Evolutionary conservation across 2,329 filamentous ascomycete species (phyloP), one percentile per base, ranked within the genome.

Genomic region (Fusarium hostae): DNA sequence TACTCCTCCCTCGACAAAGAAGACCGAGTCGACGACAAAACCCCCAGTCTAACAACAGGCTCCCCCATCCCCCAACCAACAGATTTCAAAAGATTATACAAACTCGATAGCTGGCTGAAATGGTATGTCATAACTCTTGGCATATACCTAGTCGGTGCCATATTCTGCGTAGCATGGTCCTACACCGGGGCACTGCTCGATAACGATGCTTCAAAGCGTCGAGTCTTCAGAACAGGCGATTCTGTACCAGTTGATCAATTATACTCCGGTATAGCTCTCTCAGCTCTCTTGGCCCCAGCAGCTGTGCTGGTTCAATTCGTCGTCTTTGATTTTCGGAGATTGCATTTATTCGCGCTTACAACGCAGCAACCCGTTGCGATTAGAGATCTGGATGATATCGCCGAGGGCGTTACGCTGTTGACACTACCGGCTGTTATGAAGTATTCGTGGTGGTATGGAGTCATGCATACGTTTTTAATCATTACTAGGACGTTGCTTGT

Each of bases 371-470:
- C 72, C 0, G 58, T 74, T 16, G 65, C 63, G 1, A 47, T 74
- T 15, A 59, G 63, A 2, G 72, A 74, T 6, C 34, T 74, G 2
- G 68, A 74, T 22, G 61, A 74, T 18, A 72, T 74, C 11, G 66
- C 71, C 1, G 72, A 74, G 18, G 70, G 70, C 4, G 55, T 74
- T 12, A 74, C 68, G 3, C 20, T 74, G 20, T 56, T 40, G 32
- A 74, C 71, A 1, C 24, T 74, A 15, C 32, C 37, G 11, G 66
- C 68, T 3, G 72, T 74, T 6, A 59, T 57, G 16, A 68, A 62
- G 22, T 74, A 74, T 5, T 74, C 72, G 9, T 74, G 72, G 72
- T 74, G 72, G 72, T 74, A 74, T 48, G 72, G 72, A 3, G 41
- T 74, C 34, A 74, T 74, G 71, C 72, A 74, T 3, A 45, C 59